Base-by-base conservation (phyloP, 2,329 filamentous ascomycete species). In the Aspergillus fructus region DNA sequence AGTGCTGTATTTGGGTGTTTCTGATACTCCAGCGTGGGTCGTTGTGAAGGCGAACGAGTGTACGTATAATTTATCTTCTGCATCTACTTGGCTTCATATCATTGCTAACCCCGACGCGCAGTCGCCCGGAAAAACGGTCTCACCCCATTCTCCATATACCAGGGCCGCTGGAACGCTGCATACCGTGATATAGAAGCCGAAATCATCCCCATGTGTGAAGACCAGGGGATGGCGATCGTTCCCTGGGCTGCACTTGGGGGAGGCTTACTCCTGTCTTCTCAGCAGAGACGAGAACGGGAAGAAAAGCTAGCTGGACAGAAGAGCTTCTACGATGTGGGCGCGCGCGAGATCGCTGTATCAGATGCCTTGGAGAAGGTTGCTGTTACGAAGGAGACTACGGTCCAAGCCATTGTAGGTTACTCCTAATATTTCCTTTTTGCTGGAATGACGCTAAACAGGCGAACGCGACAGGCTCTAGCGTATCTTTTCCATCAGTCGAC, bases 41-140 rank as follows among this genome's bases (percentile, higher is more conserved):
- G 57, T 59, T 12, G 57, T 59, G n/a, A 59, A 59, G 37, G 53
- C 53, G 11, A 59, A 59, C 17, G 57, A 52, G 12, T 59, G 55
- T 46, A 30, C 5, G 39, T 19, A 11, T 7, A n/a, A 19, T 17
- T 53, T 4, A 13, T 11, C 27, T 11, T 30, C 27, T 30, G 27
- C 27, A 30, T 8, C 8, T 30, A 30, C 27, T 30, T 30, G 11
- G 27, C 27, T 30, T 30, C 3, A 9, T 9, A 30, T 30, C 9
- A 30, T 11, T 30, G 4, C 27, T 30, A 30, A 30, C 0, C 27
- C 27, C 9, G 27, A 11, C 9, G 27, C 27, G 1, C 11, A 53
- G 49, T 53, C 42, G 53, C 57, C 6, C 53, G 49, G 3, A 51
- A 54, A 4, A 55, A 59, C 17, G 57, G 57, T 15, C 53, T 59